Evolutionary conservation across 2,329 filamentous ascomycete species (phyloP).

Genomic region (Fusarium veterinarium): DNA sequence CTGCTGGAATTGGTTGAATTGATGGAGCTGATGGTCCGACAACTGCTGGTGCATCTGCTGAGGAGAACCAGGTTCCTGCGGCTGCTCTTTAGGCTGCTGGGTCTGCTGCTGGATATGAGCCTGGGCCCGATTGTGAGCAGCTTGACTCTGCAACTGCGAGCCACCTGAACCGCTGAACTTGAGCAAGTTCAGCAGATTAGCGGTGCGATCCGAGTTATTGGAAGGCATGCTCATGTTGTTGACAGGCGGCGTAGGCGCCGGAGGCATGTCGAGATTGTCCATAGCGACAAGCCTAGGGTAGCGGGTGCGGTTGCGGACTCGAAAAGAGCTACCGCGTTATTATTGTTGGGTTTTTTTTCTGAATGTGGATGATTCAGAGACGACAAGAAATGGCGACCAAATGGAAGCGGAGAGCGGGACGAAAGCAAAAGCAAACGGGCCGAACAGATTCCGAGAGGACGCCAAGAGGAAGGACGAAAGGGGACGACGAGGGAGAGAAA

Average conservation of each 20-base stretch:
- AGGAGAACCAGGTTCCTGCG: conserved; percentile 30
- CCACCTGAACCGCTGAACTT: conserved; percentile 64
- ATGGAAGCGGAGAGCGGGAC: conserved; percentile 40
- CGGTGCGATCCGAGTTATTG: conserved; percentile 60
- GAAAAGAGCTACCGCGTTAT: conserved; percentile 33
- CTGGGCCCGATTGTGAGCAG: conserved; percentile 40
- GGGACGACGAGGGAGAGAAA: conserved; percentile 6
- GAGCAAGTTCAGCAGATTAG: conserved; percentile 69
- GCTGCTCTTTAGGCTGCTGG: conserved; percentile 31
- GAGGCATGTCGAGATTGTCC: conserved; percentile 57
- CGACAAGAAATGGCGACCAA: conserved; percentile 27
- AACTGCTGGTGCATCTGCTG: conserved; percentile 39
- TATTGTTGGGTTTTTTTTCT: conserved; percentile 4
- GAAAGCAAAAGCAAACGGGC: conserved; percentile 41
- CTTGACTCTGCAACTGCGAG: conserved; percentile 51
- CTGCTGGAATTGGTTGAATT: conserved; percentile 44
- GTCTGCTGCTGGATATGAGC: conserved; percentile 27
- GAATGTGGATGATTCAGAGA: conserved; percentile 22
- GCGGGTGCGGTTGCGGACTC: conserved; percentile 40
- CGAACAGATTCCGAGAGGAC: conserved; percentile 40
- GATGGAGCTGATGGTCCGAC: conserved; percentile 46
- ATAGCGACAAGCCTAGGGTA: conserved; percentile 37
- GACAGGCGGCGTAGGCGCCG: conserved; percentile 63
- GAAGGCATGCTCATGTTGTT: conserved; percentile 53
- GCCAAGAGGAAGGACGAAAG: conserved; percentile 29